Base-by-base conservation (phyloP, 2,329 filamentous ascomycete species). In the Bipolaris sorokiniana region DNA sequence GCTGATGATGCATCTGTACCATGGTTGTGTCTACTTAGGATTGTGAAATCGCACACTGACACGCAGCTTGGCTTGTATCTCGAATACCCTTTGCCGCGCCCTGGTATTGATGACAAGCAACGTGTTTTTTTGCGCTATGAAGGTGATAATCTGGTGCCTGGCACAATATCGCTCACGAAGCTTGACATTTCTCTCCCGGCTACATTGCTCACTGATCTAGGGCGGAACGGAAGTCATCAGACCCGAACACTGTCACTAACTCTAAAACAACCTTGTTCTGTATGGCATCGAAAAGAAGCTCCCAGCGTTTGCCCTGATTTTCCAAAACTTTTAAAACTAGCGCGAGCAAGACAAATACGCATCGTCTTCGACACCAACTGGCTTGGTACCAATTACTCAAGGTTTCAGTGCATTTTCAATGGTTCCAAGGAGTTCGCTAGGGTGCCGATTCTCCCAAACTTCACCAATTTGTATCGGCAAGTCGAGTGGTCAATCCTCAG, bases 291-390 rank as follows among this genome's bases (percentile, higher is more conserved):
- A 15, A 33, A 40, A 37, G 33, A 18, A 10, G 18, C 23, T 34
- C 16, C 15, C 34, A 33, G 11, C 34, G 5, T 47, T 5, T 3
- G 33, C 13, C 20, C 16, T 31, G 7, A 34, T 40, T 40, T 40
- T 31, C 41, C 9, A 23, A 33, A 47, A 22, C 22, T 52, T 15
- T 41, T 47, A 31, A 22, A 42, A 16, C 16, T 46, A 23, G 50
- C 50, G 9, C 37, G 20, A 42, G n/a, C 50, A 6, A 47, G 34
- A 40, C 9, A 40, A 41, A n/a, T 53, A 22, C 7, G 33, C 11
- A 53, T 53, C 7, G 10, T 40, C 15, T 53, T 53, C 33, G 50
- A 53, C 50, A 47, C 11, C 20, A 40, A 47, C 1, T 53, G 50
- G 50, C 31, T 47, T 47, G 28, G 37, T 1, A 11, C 20, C 11